A percentile compares a stretch with the other conserved stretches of the same genome.
phyloP scores from a whole-genome alignment of 805 yeast species.

The Suhomyces pyralidae region DNA sequence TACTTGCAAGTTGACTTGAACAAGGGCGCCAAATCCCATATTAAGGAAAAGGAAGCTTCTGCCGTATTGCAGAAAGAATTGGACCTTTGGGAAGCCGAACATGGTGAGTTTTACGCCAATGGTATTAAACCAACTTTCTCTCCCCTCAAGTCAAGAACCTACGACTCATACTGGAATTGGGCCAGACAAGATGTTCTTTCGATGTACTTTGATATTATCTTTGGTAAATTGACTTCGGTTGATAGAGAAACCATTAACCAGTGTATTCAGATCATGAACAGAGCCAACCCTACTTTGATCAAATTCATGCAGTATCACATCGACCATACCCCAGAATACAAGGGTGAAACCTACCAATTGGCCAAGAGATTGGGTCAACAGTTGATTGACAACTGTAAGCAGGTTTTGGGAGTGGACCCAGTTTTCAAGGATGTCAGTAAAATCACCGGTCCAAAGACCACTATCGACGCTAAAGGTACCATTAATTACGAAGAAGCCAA shows the following conservation, averaged over 20 bases:
- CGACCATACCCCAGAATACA: constrained; percentile 74
- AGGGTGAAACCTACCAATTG: constrained; percentile 89
- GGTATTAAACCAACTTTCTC: constrained; percentile 92
- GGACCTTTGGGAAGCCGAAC: constrained; percentile 78
- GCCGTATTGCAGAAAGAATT: constrained; percentile 81
- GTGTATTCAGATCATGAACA: constrained; percentile 96
- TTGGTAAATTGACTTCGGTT: constrained; percentile 84
- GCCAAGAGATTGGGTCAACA: constrained; percentile 90
- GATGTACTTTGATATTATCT: constrained; percentile 92
- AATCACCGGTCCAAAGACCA: constrained; percentile 94
- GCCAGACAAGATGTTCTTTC: constrained; percentile 95
- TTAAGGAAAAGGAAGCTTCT: constrained; percentile 82
- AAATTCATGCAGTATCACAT: constrained; percentile 93
- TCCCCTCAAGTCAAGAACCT: constrained; percentile 87
- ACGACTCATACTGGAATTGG: constrained; percentile 99
- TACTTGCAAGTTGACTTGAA: constrained; percentile 90
- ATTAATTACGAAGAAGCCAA: constrained; percentile 79
- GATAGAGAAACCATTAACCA: constrained; percentile 96
- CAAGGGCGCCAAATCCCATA: constrained; percentile 81
- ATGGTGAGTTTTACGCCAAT: constrained; percentile 89
- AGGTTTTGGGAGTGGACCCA: constrained; percentile 75
- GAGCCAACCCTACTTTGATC: constrained; percentile 89
- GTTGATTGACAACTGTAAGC: constrained; percentile 92
- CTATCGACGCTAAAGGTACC: constrained; percentile 84
- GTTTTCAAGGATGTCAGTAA: constrained; percentile 92